phyloP scores from a whole-genome alignment of 2,329 filamentous ascomycete species.

The Coniochaeta hoffmannii region DNA sequence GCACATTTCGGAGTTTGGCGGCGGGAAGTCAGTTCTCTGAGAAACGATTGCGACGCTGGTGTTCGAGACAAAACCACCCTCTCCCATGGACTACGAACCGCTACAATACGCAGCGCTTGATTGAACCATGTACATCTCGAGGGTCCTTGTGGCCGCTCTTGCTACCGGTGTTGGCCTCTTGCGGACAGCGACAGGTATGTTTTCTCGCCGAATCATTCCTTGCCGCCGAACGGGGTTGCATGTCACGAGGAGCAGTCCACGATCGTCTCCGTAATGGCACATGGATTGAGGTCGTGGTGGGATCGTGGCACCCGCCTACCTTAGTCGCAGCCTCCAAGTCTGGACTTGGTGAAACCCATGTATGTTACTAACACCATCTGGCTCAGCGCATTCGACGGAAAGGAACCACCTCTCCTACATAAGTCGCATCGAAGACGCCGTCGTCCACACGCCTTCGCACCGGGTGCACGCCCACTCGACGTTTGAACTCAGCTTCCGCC shows the following conservation, averaged over 20 bases:
- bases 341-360: background rate
- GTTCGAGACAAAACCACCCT: background rate
- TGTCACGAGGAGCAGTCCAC: background rate
- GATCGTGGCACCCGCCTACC: background rate
- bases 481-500: constrained; percentile 78
- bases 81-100: constrained; percentile 10
- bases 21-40: background rate
- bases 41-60: background rate
- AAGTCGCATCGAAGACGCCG: constrained; percentile 63
- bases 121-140: constrained; percentile 19
- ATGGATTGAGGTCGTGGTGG: background rate
- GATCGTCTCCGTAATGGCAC: background rate
- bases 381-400: constrained; percentile 59
- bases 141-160: constrained; percentile 20
- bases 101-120: background rate
- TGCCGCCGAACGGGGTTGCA: background rate
- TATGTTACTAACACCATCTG: constrained; percentile 13
- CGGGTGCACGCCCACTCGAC: constrained; percentile 71
- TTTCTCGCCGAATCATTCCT: constrained; percentile 3
- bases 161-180: constrained; percentile 15
- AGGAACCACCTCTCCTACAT: constrained; percentile 73
- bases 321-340: too few species aligned
- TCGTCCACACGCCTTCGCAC: constrained; percentile 71
- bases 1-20: background rate
- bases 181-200: constrained; percentile 18